Base-by-base conservation (phyloP, 2,329 filamentous ascomycete species). In the Lachnellula occidentalis region DNA sequence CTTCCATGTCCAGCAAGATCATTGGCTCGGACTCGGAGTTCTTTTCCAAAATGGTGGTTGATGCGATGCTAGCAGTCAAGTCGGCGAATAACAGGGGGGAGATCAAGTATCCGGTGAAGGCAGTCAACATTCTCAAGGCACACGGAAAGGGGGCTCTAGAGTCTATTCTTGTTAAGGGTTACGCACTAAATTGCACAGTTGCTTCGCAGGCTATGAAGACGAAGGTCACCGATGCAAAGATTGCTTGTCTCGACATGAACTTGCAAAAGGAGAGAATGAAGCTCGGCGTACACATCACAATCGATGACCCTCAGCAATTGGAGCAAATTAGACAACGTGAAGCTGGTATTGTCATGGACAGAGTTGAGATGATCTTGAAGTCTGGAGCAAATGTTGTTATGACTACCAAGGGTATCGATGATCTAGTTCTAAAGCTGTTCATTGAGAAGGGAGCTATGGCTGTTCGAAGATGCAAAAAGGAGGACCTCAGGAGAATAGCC, bases 191-290 rank as follows among this genome's bases (percentile, higher is more conserved):
- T 81, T 99, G 94, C 79, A 99, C 94, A 37, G 92, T 99, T 56
- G 94, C 94, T 52, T 96, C 92, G 54, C 94, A 99, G 74, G 94
- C 94, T 45, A 99, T 99, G 94, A 90, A 85, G 66, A 99, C 94
- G 31, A 83, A 88, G 66, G 83, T 99, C 70, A 83, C 82, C 50
- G 92, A 97, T 73, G 94, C 94, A 63, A 97, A 95, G 79, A 99
- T 99, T 72, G 94, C 94, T 48, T 87, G 92, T 66, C 75, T 99
- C 58, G 94, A 99, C 71, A 97, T 99, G 83, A 99, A 99, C 74
- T 73, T 99, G 67, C 92, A 97, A 70, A 99, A 99, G 78, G 92
- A 97, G 79, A 83, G 92, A 65, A 97, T 99, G 94, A 97, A 99
- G 82, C 78, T 99, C 56, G 94, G 94, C 63, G 94, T 99, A 57